Evolutionary conservation across 495 filamentous ascomycete species (phyloP), one percentile per base, ranked within the genome.

Genomic region (Astrothelium macrocarpum): DNA sequence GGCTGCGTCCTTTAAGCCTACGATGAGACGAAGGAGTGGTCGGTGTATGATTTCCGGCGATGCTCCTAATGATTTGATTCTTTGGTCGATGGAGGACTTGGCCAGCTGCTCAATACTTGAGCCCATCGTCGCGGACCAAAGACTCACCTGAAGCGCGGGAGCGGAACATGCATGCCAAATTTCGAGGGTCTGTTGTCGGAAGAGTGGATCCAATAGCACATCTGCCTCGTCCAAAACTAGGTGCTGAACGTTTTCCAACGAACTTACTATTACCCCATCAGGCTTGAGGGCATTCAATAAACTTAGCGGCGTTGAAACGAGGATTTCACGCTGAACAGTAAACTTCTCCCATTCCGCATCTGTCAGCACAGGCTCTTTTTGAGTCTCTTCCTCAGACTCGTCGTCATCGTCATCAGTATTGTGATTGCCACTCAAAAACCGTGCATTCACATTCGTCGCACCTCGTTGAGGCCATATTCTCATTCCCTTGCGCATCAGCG

Each of bases 41-140:
- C 73, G 71, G 34, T 76, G 71, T 46, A 70, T 66, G 28, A 68
- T 63, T 18, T 31, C 20, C 20, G 64, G 71, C 0, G 49, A 9
- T 12, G 26, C 49, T n/a, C 23, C 64, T 14, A 80, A 67, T 26
- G 60, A 32, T 4, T 66, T 59, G 36, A 68, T 70, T 14, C 85
- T 78, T 49, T 78, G 75, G 59, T 82, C 76, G 56, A 87, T 82
- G 7, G 85, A 87, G 29, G 81, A 81, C 28, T 79, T 78, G 56
- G 88, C 81, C 14, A 97, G 78, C 34, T 87, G 79, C 74, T 98
- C 95, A 58, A 97, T 86, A 67, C 86, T 91, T 20, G 94, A 96
- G 20, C 87, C 90, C 87, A 98, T 97, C 2, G 94, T 98, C 10
- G 95, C 94, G 23, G 92, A 97, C 90, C 92, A 99, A 59, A 95